Base-by-base conservation (phyloP, 345 rosid species). In the Aethionema arabicum region DNA sequence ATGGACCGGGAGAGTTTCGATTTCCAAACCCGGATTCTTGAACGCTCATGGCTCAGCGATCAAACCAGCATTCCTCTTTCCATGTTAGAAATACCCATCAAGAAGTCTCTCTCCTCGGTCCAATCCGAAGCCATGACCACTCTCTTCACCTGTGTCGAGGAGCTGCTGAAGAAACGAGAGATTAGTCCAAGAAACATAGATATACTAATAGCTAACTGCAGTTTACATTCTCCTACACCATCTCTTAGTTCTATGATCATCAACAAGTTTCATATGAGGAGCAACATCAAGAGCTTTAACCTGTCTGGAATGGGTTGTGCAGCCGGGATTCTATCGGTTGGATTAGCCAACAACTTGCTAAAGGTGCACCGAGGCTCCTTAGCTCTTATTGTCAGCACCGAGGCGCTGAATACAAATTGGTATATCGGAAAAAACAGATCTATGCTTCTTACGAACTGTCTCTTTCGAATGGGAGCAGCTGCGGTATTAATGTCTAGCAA, bases 241-340 rank as follows among this genome's bases (percentile, higher is more conserved):
- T 83, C 93, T 48, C 74, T 83, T 4, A 69, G 79, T 6, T 80
- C 90, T 35, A 83, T 82, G 87, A 44, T 83, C 14, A 54, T 82
- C 9, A 82, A 78, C 37, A 77, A 62, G 62, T 86, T 78, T 60
- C 73, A 73, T 31, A 77, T 86, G 69, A 74, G 90, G 59, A 83
- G 84, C 76, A 74, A 86, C 45, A 67, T 82, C 48, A 77, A 59
- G 70, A 84, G 86, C 72, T 86, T 78, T 47, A 82, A 78, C 76
- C 77, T 86, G 11, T 84, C 95, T 0, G 87, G 93, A 2, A 82
- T 84, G 90, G 90, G 86, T 2, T 82, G 90, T 52, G 76, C 83
- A 4, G 87, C 87, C 0, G 87, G 87, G 33, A 40, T 84, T 29
- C 61, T 82, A 32, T 77, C 87, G 0, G 79, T 82, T 3, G 68